Evolutionary conservation across 306 rosid species (phyloP).

Genomic region (Oxytropis ochrocephala): DNA sequence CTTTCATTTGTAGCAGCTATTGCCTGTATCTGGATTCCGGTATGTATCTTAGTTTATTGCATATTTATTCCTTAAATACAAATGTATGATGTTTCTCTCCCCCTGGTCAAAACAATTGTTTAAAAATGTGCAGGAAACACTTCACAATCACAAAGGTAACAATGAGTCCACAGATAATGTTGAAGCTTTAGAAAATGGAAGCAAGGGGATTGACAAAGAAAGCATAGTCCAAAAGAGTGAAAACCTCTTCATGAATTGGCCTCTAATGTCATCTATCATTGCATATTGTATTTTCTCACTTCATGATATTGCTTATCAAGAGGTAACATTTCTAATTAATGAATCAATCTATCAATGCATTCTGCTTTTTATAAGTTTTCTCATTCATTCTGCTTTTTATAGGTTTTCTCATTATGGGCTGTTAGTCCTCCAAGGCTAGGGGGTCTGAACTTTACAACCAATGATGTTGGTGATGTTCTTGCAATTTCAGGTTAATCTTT

Average conservation of each 20-base stretch:
- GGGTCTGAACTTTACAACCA: conserved; percentile 56
- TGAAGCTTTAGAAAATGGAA: conserved; percentile 45
- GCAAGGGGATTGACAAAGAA: neutral
- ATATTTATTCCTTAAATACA: neutral
- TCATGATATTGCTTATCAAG: conserved; percentile 77
- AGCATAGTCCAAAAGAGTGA: conserved; percentile 20
- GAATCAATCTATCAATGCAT: neutral
- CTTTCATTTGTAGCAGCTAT: conserved; percentile 21
- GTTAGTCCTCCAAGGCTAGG: conserved; percentile 59
- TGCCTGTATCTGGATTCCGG: conserved; percentile 41
- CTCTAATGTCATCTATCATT: conserved; percentile 73
- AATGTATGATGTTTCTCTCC: too few relatives aligned
- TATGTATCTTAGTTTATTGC: neutral
- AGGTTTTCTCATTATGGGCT: conserved; percentile 91
- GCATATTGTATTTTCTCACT: conserved; percentile 58
- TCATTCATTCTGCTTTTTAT: neutral
- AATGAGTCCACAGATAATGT: conserved; percentile 11
- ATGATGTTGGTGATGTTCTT: conserved; percentile 67
- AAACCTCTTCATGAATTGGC: conserved; percentile 75
- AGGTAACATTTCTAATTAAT: conserved; percentile 47
- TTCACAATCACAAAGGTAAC: conserved; percentile 43
- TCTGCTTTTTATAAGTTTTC: too few relatives aligned
- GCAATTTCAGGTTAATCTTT: conserved; percentile 51
- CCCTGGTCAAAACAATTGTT: too few relatives aligned
- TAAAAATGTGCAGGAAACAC: conserved; percentile 48